These are phyloP conservation scores for Fraxinus baroniana DNA, from an alignment of 305 asterid genomes.

Conservation along the genomic window DNA sequence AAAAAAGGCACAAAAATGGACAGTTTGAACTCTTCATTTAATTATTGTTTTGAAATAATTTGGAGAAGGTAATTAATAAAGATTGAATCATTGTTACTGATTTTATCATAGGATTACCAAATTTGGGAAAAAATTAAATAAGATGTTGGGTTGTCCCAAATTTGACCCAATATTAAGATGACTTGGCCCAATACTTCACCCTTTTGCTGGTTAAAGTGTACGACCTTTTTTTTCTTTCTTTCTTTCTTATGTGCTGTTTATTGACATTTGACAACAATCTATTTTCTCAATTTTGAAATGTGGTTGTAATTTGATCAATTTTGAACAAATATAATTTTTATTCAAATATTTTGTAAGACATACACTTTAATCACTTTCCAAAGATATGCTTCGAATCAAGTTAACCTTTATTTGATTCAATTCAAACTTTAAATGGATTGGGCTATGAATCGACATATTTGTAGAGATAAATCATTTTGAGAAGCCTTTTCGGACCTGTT, in stretches of 20 bases:
- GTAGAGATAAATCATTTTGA: no score
- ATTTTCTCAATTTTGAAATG: background rate
- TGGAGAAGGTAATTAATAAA: no score
- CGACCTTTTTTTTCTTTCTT: no score
- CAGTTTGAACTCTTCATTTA: background rate
- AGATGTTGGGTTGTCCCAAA: no score
- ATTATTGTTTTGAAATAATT: background rate
- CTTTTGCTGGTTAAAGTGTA: no score
- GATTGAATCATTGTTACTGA: no score
- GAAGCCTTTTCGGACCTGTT: background rate
- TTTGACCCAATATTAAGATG: no score
- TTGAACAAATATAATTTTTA: no score
- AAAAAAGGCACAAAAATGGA: background rate
- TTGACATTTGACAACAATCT: background rate
- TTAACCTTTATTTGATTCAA: background rate
- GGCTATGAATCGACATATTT: background rate
- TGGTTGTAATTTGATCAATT: background rate
- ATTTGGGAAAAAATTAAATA: no score
- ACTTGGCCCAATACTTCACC: no score
- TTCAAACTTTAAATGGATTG: background rate
- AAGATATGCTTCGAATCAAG: no score
- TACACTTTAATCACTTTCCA: background rate
- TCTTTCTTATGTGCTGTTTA: background rate
- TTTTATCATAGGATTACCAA: no score
- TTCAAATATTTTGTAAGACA: background rate